Evolutionary conservation across 495 filamentous ascomycete genomes (phyloP), one percentile per base, ranked within the genome.

Genomic region (Penicillium parvum): DNA sequence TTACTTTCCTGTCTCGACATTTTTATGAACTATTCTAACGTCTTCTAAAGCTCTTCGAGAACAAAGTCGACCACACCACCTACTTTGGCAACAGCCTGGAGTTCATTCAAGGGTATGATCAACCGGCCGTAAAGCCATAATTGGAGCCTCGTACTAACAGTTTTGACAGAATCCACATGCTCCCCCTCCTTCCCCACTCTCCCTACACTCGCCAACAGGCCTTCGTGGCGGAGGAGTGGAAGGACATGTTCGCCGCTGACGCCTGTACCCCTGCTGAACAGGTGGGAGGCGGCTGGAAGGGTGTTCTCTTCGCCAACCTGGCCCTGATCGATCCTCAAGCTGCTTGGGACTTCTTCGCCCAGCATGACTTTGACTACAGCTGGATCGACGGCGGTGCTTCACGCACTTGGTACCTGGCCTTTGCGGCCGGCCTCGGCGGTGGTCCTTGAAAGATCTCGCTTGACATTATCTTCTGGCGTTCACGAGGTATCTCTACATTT

Each of bases 31-130:
- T n/a, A 45, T n/a, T 26, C 50, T 64, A 43, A 61, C 35, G 15
- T 14, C 3, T 14, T 27, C 7, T n/a, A 3, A 39, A 78, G 76
- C 61, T 97, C 5, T 98, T 96, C 58, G 92, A 98, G 63, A 97
- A 96, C 64, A 98, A 98, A 64, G 76, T 90, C 32, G 87, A 97
- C 60, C 92, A 96, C 62, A 86, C 84, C 7, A 98, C 92, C 2
- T 97, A 92, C 67, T 98, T 98, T 55, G 90, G 90, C 7, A 57
- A 59, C 38, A 83, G 87, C 43, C 68, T 78, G 2, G 88, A 95
- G 67, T 95, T 82, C 57, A 81, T 97, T 45, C 84, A 98, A 65
- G 92, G 79, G 74, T 76, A 64, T 18, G 59, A n/a, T 18, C 8
- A 19, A 14, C 11, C 28, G n/a, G 29, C 2, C n/a, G 2, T 14